A percentile compares a stretch with the other conserved stretches of the same genome.
These are phyloP conservation scores for Albugo laibachii DNA, from an alignment of 352 stramenopile species.

Conservation along the genomic window DNA sequence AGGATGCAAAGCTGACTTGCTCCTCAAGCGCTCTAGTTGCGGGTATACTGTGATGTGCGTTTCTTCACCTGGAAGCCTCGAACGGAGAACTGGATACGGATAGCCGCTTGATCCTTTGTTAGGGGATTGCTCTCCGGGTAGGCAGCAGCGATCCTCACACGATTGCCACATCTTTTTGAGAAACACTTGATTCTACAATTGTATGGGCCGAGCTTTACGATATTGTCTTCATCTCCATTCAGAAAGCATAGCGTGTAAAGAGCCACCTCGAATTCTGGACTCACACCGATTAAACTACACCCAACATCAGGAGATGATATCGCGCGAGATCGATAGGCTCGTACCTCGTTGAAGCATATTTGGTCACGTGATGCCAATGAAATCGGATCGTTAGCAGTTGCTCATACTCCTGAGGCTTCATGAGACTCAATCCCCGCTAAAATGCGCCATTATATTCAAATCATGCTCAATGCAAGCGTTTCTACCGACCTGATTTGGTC, in stretches of 20 bases:
- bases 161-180: slow-evolving; percentile 45
- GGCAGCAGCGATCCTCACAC: slow-evolving; percentile 60
- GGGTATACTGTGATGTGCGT: no score
- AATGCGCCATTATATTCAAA: background rate
- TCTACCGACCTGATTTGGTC: slow-evolving; percentile 33
- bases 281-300: slow-evolving; percentile 83
- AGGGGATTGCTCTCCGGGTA: slow-evolving; percentile 59
- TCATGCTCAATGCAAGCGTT: background rate
- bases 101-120: slow-evolving; percentile 43
- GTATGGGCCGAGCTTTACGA: slow-evolving; percentile 72
- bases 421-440: slow-evolving; percentile 35
- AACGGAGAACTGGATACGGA: slow-evolving; percentile 50
- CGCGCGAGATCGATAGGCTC: background rate
- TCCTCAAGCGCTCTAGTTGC: no score
- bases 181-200: slow-evolving; percentile 82
- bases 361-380: slow-evolving; percentile 72
- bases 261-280: slow-evolving; percentile 91
- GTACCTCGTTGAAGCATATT: slow-evolving; percentile 80
- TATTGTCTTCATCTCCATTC: slow-evolving; percentile 73
- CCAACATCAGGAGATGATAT: background rate
- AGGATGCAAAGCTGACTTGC: no score
- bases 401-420: slow-evolving; percentile 69
- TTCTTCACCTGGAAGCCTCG: slow-evolving; percentile 19
- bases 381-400: slow-evolving; percentile 92
- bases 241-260: slow-evolving; percentile 93